Evolutionary conservation across 1,139 yeast species (phyloP).

Genomic region (Geotrichum candidum): DNA sequence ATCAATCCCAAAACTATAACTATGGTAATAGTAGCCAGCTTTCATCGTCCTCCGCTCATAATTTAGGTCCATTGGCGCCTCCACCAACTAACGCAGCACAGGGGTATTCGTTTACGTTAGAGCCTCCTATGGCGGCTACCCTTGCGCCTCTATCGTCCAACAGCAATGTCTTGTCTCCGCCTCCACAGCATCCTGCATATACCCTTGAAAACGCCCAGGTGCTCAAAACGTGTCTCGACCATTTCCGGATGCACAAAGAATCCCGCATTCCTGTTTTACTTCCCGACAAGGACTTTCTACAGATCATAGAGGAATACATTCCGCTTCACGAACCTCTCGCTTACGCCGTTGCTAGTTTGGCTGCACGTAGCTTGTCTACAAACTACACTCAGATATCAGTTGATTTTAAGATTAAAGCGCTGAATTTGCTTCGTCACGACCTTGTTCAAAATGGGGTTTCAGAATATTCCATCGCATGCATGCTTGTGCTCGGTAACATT

Average conservation of each 20-base stretch:
- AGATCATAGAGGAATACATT: slow-evolving; percentile 1
- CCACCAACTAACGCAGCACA: background rate
- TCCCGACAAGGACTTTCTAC: slow-evolving; percentile 2
- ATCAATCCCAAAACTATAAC: background rate
- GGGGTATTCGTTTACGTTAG: background rate
- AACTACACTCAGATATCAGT: slow-evolving; percentile 9
- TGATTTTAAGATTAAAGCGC: slow-evolving; percentile 12
- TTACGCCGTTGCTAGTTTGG: slow-evolving; percentile 11
- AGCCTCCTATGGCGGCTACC: background rate
- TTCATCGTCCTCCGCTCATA: background rate
- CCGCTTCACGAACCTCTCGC: slow-evolving; percentile 13
- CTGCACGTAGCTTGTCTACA: slow-evolving; percentile 7
- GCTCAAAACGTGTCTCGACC: slow-evolving; percentile 4
- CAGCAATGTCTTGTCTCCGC: background rate
- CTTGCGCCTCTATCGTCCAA: background rate
- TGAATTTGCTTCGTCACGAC: slow-evolving; percentile 13
- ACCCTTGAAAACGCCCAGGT: slow-evolving; percentile 7
- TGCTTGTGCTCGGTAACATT: slow-evolving; percentile 12
- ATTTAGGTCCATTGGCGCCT: background rate
- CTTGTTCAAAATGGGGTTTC: slow-evolving; percentile 11
- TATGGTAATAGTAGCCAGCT: background rate
- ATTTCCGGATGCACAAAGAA: slow-evolving; percentile 4
- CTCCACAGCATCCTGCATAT: background rate
- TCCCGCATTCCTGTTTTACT: slow-evolving; percentile 1
- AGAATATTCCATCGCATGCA: slow-evolving; percentile 12